Evolutionary conservation across 2,329 filamentous ascomycete genomes (phyloP), one percentile per base, ranked within the genome.

Genomic region (Aspergillus costaricaensis): DNA sequence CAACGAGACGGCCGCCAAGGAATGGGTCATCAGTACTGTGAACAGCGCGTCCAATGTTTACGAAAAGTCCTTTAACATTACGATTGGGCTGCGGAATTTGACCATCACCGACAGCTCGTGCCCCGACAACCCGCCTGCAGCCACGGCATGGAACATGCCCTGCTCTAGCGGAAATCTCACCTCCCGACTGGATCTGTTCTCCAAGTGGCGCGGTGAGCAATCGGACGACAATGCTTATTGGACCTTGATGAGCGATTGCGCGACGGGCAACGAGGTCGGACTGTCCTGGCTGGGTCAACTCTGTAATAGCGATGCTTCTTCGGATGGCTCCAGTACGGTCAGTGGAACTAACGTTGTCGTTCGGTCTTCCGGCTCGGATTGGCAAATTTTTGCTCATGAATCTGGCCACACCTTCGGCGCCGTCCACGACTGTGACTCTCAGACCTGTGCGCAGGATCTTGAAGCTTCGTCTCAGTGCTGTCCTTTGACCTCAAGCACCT

Each of bases 381-480:
- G 94, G 94, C 92, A 97, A 74, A 90, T 98, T 60, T 91, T 98
- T 76, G 94, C 94, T 30, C 94, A 98, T 74, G 94, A 98, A 77
- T 88, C 89, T 3, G 94, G 93, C 1, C 94, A 98, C 75, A 98
- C 92, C 0, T 98, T 96, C 75, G 94, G 94, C 49, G 95, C 94
- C 5, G 92, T 97, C 9, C 95, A 99, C 76, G 95, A 99, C 77
- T 99, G 95, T 76, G 90, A 86, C 2, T 73, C 80, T 0, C 63
- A 76, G n/a, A 84, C 89, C 2, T 98, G 94, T 73, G 69, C 71
- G 6, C 83, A 91, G 61, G 82, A 85, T 19, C 85, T 86, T 1
- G 83, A 88, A 65, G 81, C 77, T 57, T 80, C 85, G 1, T 86
- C 87, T 44, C 84, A 87, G 72, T 99, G 95, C 76, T 99, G 95